Percentiles rank a stretch among this genome's conserved stretches.
Evolutionary conservation across 371 early-diverging fungal species (phyloP).

Genomic region (Mortierella sp.): DNA sequence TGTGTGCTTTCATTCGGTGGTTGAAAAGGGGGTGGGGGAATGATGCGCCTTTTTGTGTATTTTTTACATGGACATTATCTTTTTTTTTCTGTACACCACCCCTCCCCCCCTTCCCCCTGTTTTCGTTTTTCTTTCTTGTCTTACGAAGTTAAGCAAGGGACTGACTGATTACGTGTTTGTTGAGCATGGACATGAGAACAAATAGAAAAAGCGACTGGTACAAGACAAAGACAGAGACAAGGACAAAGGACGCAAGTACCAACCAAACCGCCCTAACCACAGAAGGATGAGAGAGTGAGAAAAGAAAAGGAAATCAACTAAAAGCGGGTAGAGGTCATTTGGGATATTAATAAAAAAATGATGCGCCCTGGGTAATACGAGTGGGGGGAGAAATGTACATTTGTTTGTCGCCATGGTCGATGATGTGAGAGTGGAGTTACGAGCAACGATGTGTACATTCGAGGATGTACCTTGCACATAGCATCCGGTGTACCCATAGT

Average conservation of each 20-base stretch:
- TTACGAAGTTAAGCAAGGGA: slow-evolving; percentile 1
- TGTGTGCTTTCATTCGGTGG: no score
- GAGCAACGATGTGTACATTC: neutral
- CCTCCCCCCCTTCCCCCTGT: neutral
- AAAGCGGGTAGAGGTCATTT: neutral
- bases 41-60: no score
- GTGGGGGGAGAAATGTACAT: no score
- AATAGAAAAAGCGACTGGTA: neutral
- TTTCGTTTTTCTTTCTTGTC: neutral
- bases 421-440: no score
- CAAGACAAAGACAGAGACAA: neutral
- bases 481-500: neutral
- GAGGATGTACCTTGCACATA: neutral
- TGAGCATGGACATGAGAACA: neutral
- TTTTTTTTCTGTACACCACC: neutral
- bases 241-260: neutral
- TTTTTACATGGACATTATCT: no score
- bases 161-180: neutral
- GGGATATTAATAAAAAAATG: neutral
- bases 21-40: no score
- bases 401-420: no score
- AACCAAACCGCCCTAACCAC: neutral
- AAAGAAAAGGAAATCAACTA: neutral
- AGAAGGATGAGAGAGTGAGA: neutral
- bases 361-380: neutral